Percentiles rank a stretch among this genome's conserved stretches.
Conservation (phyloP, 331 rosid species). For the Malus hybrid region DNA sequence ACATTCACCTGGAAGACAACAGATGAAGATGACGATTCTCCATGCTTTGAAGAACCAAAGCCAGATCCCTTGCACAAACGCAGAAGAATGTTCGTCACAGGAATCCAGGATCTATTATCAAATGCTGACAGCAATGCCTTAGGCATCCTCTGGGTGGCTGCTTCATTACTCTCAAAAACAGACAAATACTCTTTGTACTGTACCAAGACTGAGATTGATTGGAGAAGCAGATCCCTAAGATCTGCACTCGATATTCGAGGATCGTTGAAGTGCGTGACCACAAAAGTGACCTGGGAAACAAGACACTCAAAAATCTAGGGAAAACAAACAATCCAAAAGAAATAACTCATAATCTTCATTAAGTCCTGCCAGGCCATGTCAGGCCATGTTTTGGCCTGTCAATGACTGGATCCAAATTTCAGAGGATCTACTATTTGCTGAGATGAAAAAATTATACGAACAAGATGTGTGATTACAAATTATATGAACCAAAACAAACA, state of each 20-base stretch:
- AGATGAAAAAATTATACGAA: not conserved
- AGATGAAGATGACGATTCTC: conserved; percentile 74
- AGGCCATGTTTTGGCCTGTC: not conserved
- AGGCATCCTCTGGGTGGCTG: conserved; percentile 71
- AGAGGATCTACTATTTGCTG: not conserved
- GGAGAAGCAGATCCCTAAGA: conserved; percentile 91
- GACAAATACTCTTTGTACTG: conserved; percentile 69
- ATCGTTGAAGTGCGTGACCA: conserved; percentile 87
- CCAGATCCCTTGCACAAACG: conserved; percentile 91
- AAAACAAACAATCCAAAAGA: not conserved
- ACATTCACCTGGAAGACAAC: conserved; percentile 65
- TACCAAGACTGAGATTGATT: conserved; percentile 78
- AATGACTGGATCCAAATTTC: not conserved
- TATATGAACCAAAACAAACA: not conserved
- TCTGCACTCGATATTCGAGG: conserved; percentile 92
- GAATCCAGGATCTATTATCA: conserved; percentile 95
- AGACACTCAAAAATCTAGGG: not conserved
- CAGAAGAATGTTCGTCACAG: conserved; percentile 76
- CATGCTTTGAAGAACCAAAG: conserved; percentile 75
- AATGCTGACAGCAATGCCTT: conserved; percentile 76
- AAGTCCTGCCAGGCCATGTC: not conserved
- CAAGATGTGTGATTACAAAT: not conserved
- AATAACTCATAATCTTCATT: not conserved
- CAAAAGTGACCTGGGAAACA: conserved; percentile 70
- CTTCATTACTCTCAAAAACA: conserved; percentile 65